Evolutionary conservation across 768 basidiomycete genomes (phyloP).

Genomic region (Tricholoma matsutake): DNA sequence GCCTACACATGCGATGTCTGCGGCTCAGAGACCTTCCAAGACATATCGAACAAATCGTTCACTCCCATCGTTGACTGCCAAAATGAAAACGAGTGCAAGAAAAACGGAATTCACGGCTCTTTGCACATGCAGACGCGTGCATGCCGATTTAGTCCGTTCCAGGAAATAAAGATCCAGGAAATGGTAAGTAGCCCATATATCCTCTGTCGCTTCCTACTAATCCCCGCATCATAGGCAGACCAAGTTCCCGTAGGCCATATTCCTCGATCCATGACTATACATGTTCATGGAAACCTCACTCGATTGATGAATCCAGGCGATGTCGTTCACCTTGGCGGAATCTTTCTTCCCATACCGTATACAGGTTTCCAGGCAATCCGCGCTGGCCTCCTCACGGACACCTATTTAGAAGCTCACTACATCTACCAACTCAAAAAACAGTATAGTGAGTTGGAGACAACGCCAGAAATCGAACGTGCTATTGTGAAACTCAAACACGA

Average conservation of each 20-base stretch:
- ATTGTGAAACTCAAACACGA: constrained; percentile 70
- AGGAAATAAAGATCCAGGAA: constrained; percentile 98
- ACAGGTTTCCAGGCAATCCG: constrained; percentile 97
- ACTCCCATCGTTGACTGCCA: constrained; percentile 86
- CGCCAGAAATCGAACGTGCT: constrained; percentile 72
- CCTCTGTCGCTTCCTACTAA: constrained; percentile 4
- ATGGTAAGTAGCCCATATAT: constrained; percentile 58
- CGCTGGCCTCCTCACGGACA: constrained; percentile 94
- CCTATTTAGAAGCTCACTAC: constrained; percentile 90
- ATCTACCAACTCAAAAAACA: constrained; percentile 96
- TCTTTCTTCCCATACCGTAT: constrained; percentile 97
- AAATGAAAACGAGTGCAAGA: constrained; percentile 80
- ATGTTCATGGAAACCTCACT: constrained; percentile 86
- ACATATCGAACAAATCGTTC: constrained; percentile 90
- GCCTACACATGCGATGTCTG: constrained; percentile 98
- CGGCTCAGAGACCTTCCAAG: constrained; percentile 98
- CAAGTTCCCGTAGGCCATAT: constrained; percentile 99
- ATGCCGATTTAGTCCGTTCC: constrained; percentile 95
- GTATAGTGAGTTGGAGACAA: constrained; percentile 92
- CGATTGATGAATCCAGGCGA: constrained; percentile 94
- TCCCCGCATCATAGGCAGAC: constrained; percentile 62
- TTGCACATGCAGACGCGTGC: constrained; percentile 99
- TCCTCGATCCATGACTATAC: constrained; percentile 97
- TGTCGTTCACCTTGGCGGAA: constrained; percentile 91
- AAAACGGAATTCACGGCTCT: constrained; percentile 83